phyloP scores from a whole-genome alignment of 2,329 filamentous ascomycete genomes.

The Xylariales sp. region DNA sequence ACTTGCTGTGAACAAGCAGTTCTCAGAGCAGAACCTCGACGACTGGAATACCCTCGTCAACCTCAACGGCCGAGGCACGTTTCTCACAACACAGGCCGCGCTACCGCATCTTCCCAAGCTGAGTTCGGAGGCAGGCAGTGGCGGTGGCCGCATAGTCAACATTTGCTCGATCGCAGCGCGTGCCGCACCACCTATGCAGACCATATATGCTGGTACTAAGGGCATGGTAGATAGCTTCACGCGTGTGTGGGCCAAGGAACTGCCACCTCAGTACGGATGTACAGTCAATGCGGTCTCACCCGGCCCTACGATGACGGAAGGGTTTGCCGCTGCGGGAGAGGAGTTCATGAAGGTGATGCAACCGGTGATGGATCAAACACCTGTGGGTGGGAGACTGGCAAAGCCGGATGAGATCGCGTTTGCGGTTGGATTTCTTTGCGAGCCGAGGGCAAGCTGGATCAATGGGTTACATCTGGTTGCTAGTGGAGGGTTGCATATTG shows the following conservation, averaged over 20 bases:
- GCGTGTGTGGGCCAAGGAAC: constrained; percentile 37
- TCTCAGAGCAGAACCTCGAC: constrained; percentile 32
- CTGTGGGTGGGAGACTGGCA: constrained; percentile 36
- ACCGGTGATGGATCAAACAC: constrained; percentile 37
- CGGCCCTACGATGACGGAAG: constrained; percentile 27
- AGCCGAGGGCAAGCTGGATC: constrained; percentile 40
- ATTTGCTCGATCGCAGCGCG: constrained; percentile 9
- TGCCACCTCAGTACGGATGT: constrained; percentile 38
- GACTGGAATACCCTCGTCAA: constrained; percentile 37
- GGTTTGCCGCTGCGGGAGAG: constrained; percentile 27
- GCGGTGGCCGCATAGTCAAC: constrained; percentile 9
- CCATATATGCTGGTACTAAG: constrained; percentile 46
- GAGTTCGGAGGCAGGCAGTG: neutral
- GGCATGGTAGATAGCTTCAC: constrained; percentile 46
- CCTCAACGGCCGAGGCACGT: constrained; percentile 35
- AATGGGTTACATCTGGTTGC: constrained; percentile 29
- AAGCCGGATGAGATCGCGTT: constrained; percentile 41
- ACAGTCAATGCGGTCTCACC: constrained; percentile 42
- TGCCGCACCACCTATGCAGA: constrained; percentile 29
- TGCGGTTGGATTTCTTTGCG: constrained; percentile 40
- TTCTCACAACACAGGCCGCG: constrained; percentile 34
- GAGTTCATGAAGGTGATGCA: constrained; percentile 36
- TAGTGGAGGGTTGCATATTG: constrained; percentile 7
- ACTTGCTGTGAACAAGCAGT: constrained; percentile 31
- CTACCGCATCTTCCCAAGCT: constrained; percentile 31